A percentile compares a stretch with the other conserved stretches of the same genome.
These are phyloP conservation scores for Cladosporium colombiae DNA, from an alignment of 2,329 filamentous ascomycete species.

Conservation along the genomic window DNA sequence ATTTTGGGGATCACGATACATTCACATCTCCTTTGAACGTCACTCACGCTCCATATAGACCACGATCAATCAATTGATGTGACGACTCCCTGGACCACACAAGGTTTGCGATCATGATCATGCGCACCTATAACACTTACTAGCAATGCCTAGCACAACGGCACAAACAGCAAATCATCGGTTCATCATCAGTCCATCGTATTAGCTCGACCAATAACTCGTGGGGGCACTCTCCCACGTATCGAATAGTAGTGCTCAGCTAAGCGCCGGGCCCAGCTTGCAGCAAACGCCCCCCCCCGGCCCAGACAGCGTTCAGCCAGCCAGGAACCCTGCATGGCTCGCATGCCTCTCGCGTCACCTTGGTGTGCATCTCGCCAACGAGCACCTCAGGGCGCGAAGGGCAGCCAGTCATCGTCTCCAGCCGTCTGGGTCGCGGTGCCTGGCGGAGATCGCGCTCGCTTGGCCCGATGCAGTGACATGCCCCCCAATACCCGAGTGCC, in stretches of 20 bases:
- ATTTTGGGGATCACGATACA: background rate
- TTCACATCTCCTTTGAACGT: background rate
- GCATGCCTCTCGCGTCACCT: conserved; percentile 7
- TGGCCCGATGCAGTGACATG: conserved; percentile 19
- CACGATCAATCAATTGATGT: background rate
- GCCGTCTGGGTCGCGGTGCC: conserved; percentile 12
- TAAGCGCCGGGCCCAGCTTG: conserved; percentile 16
- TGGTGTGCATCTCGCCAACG: conserved; percentile 6
- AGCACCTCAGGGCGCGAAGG: conserved; percentile 17
- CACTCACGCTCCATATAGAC: background rate
- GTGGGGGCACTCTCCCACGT: background rate
- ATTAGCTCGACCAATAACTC: background rate
- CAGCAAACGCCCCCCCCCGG: background rate
- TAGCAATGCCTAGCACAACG: background rate
- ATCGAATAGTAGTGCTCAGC: conserved; percentile 11
- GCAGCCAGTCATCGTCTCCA: conserved; percentile 21
- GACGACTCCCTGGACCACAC: background rate
- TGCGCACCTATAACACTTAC: background rate
- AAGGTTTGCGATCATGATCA: background rate
- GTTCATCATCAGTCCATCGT: background rate
- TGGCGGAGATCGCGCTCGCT: conserved; percentile 21
- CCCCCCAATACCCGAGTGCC: conserved; percentile 7
- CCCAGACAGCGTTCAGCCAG: conserved; percentile 1
- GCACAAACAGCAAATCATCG: background rate
- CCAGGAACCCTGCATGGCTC: conserved; percentile 5